Evolutionary conservation across 1,139 yeast species (phyloP).

Genomic region (Zhuliangozyma parablackwelliae): DNA sequence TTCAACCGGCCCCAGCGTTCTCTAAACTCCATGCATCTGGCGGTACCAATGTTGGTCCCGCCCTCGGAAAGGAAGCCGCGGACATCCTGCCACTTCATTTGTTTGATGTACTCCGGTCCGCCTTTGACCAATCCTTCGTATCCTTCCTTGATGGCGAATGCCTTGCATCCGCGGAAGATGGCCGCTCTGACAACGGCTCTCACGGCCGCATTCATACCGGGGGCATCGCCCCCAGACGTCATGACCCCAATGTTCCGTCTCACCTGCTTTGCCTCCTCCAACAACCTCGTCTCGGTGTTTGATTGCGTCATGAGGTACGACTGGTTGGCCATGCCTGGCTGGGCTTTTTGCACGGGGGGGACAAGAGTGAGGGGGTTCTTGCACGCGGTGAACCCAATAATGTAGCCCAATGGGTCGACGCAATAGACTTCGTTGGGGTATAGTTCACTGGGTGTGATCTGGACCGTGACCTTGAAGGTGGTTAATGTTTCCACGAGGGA

Average conservation of each 20-base stretch:
- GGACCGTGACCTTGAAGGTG: slow-evolving; percentile 22
- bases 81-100: slow-evolving; percentile 76
- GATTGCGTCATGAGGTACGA: slow-evolving; percentile 11
- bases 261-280: slow-evolving; percentile 3
- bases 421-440: slow-evolving; percentile 66
- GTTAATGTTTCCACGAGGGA: slow-evolving; percentile 30
- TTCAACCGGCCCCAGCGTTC: slow-evolving; percentile 63
- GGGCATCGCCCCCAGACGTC: slow-evolving; percentile 89
- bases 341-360: slow-evolving; percentile 31
- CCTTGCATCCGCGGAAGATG: slow-evolving; percentile 65
- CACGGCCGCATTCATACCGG: slow-evolving; percentile 82
- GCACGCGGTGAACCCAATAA: slow-evolving; percentile 63
- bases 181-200: slow-evolving; percentile 77
- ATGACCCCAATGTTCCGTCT: slow-evolving; percentile 63
- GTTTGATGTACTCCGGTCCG: slow-evolving; percentile 53
- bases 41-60: slow-evolving; percentile 81
- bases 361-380: slow-evolving; percentile 53
- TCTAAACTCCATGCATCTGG: slow-evolving; percentile 64
- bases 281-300: slow-evolving; percentile 12
- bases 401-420: slow-evolving; percentile 62
- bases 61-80: slow-evolving; percentile 72
- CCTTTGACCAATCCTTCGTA: slow-evolving; percentile 74
- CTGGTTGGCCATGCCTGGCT: slow-evolving; percentile 4
- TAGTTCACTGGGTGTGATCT: slow-evolving; percentile 56
- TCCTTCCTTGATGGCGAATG: slow-evolving; percentile 72